Evolutionary conservation across 2,329 filamentous ascomycete genomes (phyloP).

Genomic region (Lizonia empirigonia): DNA sequence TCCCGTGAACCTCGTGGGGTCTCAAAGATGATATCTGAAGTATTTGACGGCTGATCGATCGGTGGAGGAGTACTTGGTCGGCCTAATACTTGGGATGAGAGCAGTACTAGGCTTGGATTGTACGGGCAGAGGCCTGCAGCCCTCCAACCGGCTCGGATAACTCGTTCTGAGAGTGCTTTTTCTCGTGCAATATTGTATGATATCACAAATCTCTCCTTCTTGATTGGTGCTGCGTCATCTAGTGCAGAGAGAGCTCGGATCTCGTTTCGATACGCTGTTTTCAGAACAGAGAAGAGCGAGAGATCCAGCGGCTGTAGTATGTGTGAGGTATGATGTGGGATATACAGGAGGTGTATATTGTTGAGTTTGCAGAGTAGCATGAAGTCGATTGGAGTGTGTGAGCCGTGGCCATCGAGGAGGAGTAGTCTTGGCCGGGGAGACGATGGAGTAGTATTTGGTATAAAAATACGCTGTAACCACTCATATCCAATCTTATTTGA

Average conservation of each 20-base stretch:
- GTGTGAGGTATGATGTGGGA: constrained; percentile 18
- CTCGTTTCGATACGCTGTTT: constrained; percentile 10
- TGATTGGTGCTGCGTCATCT: constrained; percentile 17
- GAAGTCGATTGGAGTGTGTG: constrained; percentile 8
- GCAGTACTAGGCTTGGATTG: constrained; percentile 14
- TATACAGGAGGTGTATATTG: constrained; percentile 9
- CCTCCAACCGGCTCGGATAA: constrained; percentile 18
- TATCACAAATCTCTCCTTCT: constrained; percentile 24
- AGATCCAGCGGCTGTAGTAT: constrained; percentile 2
- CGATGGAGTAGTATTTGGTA: not conserved
- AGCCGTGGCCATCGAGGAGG: constrained; percentile 16
- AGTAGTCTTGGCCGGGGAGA: too few species aligned
- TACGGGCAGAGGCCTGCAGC: constrained; percentile 18
- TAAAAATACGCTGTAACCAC: constrained; percentile 8
- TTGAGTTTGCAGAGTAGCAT: not conserved
- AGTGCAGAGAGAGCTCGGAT: constrained; percentile 14
- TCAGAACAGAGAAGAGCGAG: constrained; percentile 12
- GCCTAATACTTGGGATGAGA: constrained; percentile 9
- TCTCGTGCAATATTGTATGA: constrained; percentile 17
- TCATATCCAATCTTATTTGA: constrained; percentile 14
- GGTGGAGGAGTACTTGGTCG: not conserved
- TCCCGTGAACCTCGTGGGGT: too few species aligned
- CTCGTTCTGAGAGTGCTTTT: constrained; percentile 12
- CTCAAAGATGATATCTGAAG: not conserved
- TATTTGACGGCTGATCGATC: not conserved